Percentiles rank a stretch among this genome's conserved stretches.
Evolutionary conservation across 2,329 filamentous ascomycete genomes (phyloP).

Genomic region (Blastomyces emzantsi): DNA sequence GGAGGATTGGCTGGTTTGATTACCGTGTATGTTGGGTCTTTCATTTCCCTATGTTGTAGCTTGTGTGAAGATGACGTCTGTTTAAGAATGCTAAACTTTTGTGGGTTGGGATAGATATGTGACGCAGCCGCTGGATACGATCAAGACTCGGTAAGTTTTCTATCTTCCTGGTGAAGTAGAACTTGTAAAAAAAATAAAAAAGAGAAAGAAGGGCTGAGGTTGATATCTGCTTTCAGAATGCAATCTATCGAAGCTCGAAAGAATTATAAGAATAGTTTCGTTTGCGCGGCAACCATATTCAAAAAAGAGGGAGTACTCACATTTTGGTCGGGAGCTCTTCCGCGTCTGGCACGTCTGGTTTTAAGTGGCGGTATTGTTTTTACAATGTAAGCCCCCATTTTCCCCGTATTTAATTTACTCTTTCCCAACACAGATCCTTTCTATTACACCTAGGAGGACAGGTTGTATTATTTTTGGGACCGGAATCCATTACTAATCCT

Average conservation of each 20-base stretch:
- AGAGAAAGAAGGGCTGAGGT: background rate
- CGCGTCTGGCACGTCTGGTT: conserved; percentile 72
- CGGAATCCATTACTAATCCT: conserved; percentile 13
- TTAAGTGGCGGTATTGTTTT: conserved; percentile 96
- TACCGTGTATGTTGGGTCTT: conserved; percentile 60
- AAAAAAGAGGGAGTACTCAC: conserved; percentile 82
- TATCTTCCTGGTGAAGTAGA: conserved; percentile 7
- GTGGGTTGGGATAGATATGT: conserved; percentile 32
- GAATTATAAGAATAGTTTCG: conserved; percentile 78
- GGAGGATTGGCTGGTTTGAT: conserved; percentile 83
- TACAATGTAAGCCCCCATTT: conserved; percentile 56
- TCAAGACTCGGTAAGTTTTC: conserved; percentile 63
- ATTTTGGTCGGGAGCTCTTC: conserved; percentile 89
- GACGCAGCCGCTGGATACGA: conserved; percentile 70
- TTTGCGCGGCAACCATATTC: conserved; percentile 74
- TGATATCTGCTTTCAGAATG: conserved; percentile 53
- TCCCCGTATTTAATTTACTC: conserved; percentile 13
- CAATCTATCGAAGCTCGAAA: conserved; percentile 80
- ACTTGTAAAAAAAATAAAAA: background rate
- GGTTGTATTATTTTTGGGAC: conserved; percentile 1
- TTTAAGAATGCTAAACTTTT: background rate
- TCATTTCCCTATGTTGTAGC: background rate
- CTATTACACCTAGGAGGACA: background rate
- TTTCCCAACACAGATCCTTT: background rate
- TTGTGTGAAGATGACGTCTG: background rate